phyloP scores from a whole-genome alignment of 768 basidiomycete genomes.

The Boletus vinaceobasis region DNA sequence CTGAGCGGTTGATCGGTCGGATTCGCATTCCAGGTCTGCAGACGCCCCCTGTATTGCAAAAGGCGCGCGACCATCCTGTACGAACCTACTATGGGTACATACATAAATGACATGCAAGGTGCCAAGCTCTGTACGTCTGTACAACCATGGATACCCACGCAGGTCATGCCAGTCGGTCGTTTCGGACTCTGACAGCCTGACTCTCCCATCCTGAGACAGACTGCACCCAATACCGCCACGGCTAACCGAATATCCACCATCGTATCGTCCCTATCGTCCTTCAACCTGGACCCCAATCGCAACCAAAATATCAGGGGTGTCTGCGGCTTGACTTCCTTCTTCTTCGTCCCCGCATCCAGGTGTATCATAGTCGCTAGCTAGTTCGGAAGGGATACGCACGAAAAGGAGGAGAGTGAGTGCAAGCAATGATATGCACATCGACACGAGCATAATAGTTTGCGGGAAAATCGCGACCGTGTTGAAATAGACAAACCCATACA shows the following conservation, averaged over 20 bases:
- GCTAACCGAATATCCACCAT: not conserved
- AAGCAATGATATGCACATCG: slow-evolving; percentile 36
- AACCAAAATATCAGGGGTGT: not conserved
- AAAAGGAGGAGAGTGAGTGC: slow-evolving; percentile 46
- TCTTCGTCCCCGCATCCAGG: not conserved
- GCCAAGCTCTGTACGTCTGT: not conserved
- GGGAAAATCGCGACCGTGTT: slow-evolving; percentile 70
- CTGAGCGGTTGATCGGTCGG: not conserved
- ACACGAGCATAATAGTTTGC: slow-evolving; percentile 63
- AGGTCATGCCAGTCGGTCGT: not conserved
- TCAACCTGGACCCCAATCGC: not conserved
- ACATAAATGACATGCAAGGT: not conserved
- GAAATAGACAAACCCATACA: slow-evolving; percentile 71
- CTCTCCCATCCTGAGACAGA: not conserved
- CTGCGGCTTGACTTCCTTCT: not conserved
- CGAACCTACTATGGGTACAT: not conserved
- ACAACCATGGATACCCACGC: not conserved
- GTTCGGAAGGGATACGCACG: slow-evolving; percentile 38
- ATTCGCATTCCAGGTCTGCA: not conserved
- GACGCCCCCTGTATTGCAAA: not conserved
- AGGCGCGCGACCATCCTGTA: not conserved
- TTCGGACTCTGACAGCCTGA: not conserved
- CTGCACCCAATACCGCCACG: not conserved
- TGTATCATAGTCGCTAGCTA: not conserved
- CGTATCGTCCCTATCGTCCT: slow-evolving; percentile 1